A percentile compares a stretch with the other conserved stretches of the same genome.
These are phyloP conservation scores for Aspergillus diversus DNA, from an alignment of 495 filamentous ascomycete genomes.

Conservation along the genomic window DNA sequence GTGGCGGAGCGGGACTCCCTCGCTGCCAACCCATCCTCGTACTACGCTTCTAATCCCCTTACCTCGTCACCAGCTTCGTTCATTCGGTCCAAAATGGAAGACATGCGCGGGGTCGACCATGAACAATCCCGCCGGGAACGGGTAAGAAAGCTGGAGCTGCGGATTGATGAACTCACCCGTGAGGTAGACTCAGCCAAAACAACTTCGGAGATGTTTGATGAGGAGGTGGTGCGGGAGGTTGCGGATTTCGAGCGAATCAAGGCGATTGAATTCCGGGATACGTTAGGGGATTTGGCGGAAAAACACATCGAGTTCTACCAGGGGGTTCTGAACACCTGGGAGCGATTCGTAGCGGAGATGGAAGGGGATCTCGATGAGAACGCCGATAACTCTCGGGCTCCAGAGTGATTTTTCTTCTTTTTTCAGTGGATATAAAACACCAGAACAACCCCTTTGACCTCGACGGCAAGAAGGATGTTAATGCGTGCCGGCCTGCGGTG, in stretches of 20 bases:
- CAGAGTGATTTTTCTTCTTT: not conserved
- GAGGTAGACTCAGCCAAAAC: constrained; percentile 87
- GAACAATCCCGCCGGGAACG: constrained; percentile 87
- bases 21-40: constrained; percentile 61
- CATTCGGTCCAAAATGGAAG: constrained; percentile 92
- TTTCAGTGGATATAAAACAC: too few species aligned
- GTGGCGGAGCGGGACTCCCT: constrained; percentile 87
- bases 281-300: constrained; percentile 79
- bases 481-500: too few species aligned
- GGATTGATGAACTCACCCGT: constrained; percentile 83
- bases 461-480: too few species aligned
- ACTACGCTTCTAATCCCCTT: constrained; percentile 60
- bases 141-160: constrained; percentile 84
- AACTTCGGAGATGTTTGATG: constrained; percentile 85
- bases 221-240: constrained; percentile 91
- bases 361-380: constrained; percentile 59
- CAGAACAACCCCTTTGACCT: too few species aligned
- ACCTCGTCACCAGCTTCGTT: constrained; percentile 78
- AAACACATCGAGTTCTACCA: constrained; percentile 87
- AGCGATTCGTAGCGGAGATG: constrained; percentile 86
- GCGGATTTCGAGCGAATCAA: constrained; percentile 96
- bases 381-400: constrained; percentile 28
- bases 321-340: constrained; percentile 81
- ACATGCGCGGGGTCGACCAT: constrained; percentile 95
- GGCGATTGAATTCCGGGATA: constrained; percentile 85